A percentile compares a stretch with the other conserved stretches of the same genome.
Conservation (phyloP, 2,329 filamentous ascomycete genomes). For the Exophiala oligosperma region DNA sequence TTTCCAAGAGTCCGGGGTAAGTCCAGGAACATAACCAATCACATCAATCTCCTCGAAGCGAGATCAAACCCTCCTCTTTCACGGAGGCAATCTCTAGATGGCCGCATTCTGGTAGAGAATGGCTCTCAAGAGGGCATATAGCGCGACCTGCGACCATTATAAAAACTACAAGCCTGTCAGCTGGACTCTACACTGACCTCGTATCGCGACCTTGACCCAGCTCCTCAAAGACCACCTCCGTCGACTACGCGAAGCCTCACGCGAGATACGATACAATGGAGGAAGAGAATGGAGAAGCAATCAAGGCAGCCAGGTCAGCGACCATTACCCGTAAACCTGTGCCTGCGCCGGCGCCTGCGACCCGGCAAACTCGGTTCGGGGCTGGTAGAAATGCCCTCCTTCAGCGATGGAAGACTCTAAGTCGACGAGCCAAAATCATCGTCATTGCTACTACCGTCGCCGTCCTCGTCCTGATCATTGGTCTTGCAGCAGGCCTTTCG, state of each 20-base stretch:
- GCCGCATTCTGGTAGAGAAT: not conserved
- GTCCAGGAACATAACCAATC: slow-evolving; percentile 2
- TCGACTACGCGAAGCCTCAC: too few relatives aligned
- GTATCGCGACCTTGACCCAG: too few relatives aligned
- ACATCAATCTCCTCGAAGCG: slow-evolving; percentile 2
- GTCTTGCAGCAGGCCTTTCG: slow-evolving; percentile 26
- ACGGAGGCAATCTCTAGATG: not conserved
- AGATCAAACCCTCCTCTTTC: not conserved
- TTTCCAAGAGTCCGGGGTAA: not conserved
- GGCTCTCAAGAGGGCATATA: not conserved
- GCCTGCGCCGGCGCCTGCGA: slow-evolving; percentile 15
- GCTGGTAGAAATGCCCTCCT: slow-evolving; percentile 4
- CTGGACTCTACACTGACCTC: too few relatives aligned
- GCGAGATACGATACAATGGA: slow-evolving; percentile 8
- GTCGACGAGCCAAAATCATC: slow-evolving; percentile 20
- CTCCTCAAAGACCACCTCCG: not conserved
- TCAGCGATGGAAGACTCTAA: slow-evolving; percentile 20
- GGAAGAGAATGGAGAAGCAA: slow-evolving; percentile 13
- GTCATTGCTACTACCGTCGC: slow-evolving; percentile 16
- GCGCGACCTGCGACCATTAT: not conserved
- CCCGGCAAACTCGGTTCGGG: not conserved
- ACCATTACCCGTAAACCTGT: slow-evolving; percentile 23
- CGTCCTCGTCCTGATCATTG: slow-evolving; percentile 24
- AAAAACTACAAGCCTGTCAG: too few relatives aligned
- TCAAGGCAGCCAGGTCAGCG: slow-evolving; percentile 11